Evolutionary conservation across 1,284 basidiomycete genomes (phyloP).

Genomic region (Mycosarcoma mackinlayi): DNA sequence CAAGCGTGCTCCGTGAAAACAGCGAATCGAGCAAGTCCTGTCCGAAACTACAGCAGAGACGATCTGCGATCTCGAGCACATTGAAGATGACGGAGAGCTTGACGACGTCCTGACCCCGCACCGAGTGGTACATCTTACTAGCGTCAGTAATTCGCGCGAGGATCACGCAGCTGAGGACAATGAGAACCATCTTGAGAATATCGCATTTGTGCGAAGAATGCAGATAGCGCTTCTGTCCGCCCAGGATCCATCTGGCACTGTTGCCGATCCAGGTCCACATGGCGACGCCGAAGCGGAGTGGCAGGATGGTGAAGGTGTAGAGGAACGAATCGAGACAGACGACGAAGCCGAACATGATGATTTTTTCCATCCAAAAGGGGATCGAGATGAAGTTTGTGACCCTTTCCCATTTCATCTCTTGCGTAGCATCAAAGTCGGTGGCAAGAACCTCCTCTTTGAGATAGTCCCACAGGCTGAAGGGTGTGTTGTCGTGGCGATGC

Average conservation of each 20-base stretch:
- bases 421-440: conserved; percentile 90
- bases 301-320: conserved; percentile 97
- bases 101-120: conserved; percentile 85
- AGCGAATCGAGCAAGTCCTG: conserved; percentile 97
- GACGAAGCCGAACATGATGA: conserved; percentile 89
- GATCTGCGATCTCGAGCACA: conserved; percentile 84
- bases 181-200: conserved; percentile 81
- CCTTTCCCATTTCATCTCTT: conserved; percentile 95
- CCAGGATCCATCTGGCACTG: conserved; percentile 42
- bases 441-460: conserved; percentile 81
- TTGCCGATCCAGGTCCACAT: conserved; percentile 54
- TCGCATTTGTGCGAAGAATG: conserved; percentile 84
- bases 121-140: conserved; percentile 98
- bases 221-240: conserved; percentile 52
- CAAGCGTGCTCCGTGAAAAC: conserved; percentile 90
- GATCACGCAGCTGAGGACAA: conserved; percentile 80
- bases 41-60: conserved; percentile 94
- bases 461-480: conserved; percentile 86
- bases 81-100: conserved; percentile 99
- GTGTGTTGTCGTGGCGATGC: conserved; percentile 16
- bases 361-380: conserved; percentile 94
- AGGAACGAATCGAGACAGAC: conserved; percentile 97
- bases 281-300: conserved; percentile 76
- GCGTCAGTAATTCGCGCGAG: conserved; percentile 88
- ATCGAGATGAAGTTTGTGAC: conserved; percentile 96